phyloP scores from a whole-genome alignment of 1,139 yeast genomes.

The Zygotorulaspora mrakii region DNA sequence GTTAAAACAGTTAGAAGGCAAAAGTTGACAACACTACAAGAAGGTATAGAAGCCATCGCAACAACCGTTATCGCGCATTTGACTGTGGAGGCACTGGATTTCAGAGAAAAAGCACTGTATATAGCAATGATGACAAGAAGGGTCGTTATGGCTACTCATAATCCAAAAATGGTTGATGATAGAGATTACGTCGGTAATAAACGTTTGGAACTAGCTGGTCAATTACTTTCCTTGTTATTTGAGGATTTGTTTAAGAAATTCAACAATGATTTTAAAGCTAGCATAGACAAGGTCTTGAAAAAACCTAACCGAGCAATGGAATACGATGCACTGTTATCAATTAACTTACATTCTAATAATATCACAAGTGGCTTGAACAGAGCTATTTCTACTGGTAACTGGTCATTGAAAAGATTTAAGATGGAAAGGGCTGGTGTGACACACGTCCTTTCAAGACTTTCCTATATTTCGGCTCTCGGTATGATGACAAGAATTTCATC shows the following conservation, averaged over 20 bases:
- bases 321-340: slow-evolving; percentile 85
- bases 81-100: slow-evolving; percentile 79
- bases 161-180: slow-evolving; percentile 94
- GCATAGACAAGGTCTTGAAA: slow-evolving; percentile 87
- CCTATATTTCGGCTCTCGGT: slow-evolving; percentile 92
- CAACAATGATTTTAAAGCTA: slow-evolving; percentile 88
- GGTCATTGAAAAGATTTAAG: slow-evolving; percentile 98
- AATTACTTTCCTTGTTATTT: slow-evolving; percentile 85
- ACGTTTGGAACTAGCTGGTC: slow-evolving; percentile 96
- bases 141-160: slow-evolving; percentile 91
- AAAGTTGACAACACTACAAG: slow-evolving; percentile 75
- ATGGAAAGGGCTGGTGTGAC: slow-evolving; percentile 99
- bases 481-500: slow-evolving; percentile 99
- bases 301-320: slow-evolving; percentile 94
- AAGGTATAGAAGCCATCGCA: slow-evolving; percentile 96
- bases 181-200: slow-evolving; percentile 98
- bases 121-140: slow-evolving; percentile 96
- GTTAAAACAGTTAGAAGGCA: slow-evolving; percentile 93
- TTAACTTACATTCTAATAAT: slow-evolving; percentile 85
- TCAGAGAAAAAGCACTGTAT: slow-evolving; percentile 89
- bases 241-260: slow-evolving; percentile 97
- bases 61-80: slow-evolving; percentile 95
- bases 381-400: slow-evolving; percentile 96
- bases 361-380: slow-evolving; percentile 93
- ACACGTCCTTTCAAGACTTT: slow-evolving; percentile 84